Percentiles rank a stretch among this genome's conserved stretches.
These are phyloP conservation scores for Orbilia quercus DNA, from an alignment of 2,329 filamentous ascomycete species.

Conservation along the genomic window DNA sequence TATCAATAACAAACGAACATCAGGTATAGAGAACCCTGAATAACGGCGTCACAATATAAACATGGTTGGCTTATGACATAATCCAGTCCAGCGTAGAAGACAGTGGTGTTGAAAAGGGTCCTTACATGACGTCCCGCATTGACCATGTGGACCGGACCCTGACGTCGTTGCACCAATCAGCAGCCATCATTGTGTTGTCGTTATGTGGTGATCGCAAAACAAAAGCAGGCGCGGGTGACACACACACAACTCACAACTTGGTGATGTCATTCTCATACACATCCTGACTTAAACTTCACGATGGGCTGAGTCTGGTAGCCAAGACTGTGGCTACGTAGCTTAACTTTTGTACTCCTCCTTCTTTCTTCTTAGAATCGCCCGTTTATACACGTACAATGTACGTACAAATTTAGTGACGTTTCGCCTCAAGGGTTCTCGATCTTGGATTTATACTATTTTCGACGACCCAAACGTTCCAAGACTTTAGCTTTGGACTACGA, in stretches of 20 bases:
- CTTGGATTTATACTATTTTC: slow-evolving; percentile 9
- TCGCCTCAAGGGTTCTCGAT: slow-evolving; percentile 7
- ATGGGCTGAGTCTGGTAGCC: too few species aligned
- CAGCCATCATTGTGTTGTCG: slow-evolving; percentile 23
- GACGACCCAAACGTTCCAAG: background rate
- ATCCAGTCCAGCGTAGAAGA: slow-evolving; percentile 13
- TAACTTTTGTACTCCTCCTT: too few species aligned
- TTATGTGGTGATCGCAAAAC: slow-evolving; percentile 37
- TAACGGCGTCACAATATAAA: background rate
- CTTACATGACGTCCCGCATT: slow-evolving; percentile 47
- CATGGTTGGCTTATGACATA: slow-evolving; percentile 47
- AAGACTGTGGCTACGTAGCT: too few species aligned
- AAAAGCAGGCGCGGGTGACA: slow-evolving; percentile 7
- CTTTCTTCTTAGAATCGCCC: too few species aligned
- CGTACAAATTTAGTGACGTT: slow-evolving; percentile 17
- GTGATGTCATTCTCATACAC: slow-evolving; percentile 32
- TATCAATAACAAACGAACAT: background rate
- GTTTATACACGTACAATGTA: slow-evolving; percentile 17
- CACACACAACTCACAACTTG: background rate
- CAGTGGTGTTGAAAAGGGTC: slow-evolving; percentile 7
- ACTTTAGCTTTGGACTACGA: too few species aligned
- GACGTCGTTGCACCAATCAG: slow-evolving; percentile 24
- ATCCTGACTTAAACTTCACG: too few species aligned
- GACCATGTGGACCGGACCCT: slow-evolving; percentile 45
- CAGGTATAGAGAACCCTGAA: slow-evolving; percentile 19